Conservation (phyloP, 805 yeast genomes). For the Teunomyces tritomae region DNA sequence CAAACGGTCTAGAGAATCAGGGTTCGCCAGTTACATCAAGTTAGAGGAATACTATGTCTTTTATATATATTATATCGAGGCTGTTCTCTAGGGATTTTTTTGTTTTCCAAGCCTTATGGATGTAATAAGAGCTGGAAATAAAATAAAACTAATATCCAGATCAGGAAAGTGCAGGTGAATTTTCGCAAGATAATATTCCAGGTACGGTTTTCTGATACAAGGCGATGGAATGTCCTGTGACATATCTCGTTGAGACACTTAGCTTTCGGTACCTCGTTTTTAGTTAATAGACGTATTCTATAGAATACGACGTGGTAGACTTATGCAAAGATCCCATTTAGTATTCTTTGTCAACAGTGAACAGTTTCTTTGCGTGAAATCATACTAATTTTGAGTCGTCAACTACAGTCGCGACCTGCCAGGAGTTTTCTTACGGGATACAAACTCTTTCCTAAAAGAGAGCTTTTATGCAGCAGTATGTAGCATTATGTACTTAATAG, state of each 20-base stretch:
- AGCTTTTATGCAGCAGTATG: not conserved
- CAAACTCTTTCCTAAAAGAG: not conserved
- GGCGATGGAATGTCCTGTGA: not conserved
- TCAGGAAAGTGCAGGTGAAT: constrained; percentile 1
- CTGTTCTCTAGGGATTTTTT: not conserved
- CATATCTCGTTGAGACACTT: not conserved
- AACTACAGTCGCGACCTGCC: not conserved
- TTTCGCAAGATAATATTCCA: not conserved
- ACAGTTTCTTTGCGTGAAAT: not conserved
- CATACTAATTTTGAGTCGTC: not conserved
- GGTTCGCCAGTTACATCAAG: not conserved
- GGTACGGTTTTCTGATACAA: not conserved
- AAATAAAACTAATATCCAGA: not conserved
- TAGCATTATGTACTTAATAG: not conserved
- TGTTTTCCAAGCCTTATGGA: not conserved
- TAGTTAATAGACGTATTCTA: not conserved
- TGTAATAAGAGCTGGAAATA: not conserved
- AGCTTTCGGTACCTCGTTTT: no score
- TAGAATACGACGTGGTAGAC: not conserved
- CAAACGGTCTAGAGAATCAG: not conserved
- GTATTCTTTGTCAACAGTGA: not conserved
- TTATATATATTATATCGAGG: not conserved
- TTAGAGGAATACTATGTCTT: not conserved
- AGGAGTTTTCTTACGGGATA: not conserved
- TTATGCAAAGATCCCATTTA: not conserved